A percentile compares a stretch with the other conserved stretches of the same genome.
phyloP scores from a whole-genome alignment of 2,329 filamentous ascomycete genomes.

The Capronia coronata region DNA sequence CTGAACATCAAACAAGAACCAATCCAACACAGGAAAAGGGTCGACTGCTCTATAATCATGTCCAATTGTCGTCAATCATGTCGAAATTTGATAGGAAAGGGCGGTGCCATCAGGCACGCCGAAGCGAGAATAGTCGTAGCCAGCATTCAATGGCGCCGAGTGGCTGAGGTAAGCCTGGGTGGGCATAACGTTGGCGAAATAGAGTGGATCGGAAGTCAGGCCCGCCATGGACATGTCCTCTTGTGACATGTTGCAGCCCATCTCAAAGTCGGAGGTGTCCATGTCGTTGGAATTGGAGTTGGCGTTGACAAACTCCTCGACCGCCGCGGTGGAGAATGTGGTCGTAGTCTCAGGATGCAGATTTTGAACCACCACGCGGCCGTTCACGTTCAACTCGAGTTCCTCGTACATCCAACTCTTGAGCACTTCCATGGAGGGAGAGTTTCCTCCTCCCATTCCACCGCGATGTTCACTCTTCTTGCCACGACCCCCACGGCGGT shows the following conservation, averaged over 20 bases:
- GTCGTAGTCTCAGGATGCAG: constrained; percentile 18
- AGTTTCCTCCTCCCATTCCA: constrained; percentile 57
- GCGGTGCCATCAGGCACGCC: not conserved
- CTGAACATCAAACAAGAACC: not conserved
- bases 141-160: not conserved
- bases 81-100: not conserved
- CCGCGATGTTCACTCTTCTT: constrained; percentile 55
- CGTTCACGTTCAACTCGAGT: constrained; percentile 38
- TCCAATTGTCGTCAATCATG: constrained; percentile 2
- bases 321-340: constrained; percentile 12
- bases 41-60: not conserved
- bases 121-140: constrained; percentile 5
- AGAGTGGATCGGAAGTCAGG: constrained; percentile 9
- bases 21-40: not conserved
- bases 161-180: constrained; percentile 1
- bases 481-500: constrained; percentile 48
- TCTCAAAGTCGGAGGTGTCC: constrained; percentile 2
- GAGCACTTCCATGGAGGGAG: constrained; percentile 54
- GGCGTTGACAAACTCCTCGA: constrained; percentile 14
- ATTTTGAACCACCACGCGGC: constrained; percentile 21
- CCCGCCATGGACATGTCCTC: not conserved
- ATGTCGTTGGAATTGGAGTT: constrained; percentile 5
- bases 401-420: constrained; percentile 57
- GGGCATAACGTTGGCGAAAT: constrained; percentile 7
- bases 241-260: constrained; percentile 8